phyloP scores from a whole-genome alignment of 805 yeast genomes.

The Pichia sporocuriosa region DNA sequence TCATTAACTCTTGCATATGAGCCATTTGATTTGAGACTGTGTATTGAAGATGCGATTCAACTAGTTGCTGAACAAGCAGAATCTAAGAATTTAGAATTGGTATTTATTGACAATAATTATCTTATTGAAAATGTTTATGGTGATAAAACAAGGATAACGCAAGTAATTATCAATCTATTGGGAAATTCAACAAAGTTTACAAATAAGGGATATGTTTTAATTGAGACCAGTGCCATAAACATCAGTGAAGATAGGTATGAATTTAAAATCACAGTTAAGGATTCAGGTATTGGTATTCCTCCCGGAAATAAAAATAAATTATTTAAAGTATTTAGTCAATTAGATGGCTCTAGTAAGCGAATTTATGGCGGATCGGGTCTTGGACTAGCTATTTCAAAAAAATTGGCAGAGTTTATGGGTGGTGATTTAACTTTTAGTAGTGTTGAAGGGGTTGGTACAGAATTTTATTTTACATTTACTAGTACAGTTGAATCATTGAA shows the following conservation, averaged over 20 bases:
- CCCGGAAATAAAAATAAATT: slow-evolving; percentile 34
- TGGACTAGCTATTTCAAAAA: slow-evolving; percentile 78
- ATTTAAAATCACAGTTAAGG: slow-evolving; percentile 35
- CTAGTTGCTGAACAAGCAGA: slow-evolving; percentile 43
- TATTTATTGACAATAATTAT: slow-evolving; percentile 36
- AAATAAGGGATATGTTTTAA: slow-evolving; percentile 34
- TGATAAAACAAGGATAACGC: slow-evolving; percentile 44
- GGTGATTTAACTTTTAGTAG: slow-evolving; percentile 39
- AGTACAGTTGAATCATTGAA: slow-evolving; percentile 21
- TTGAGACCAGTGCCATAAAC: slow-evolving; percentile 25
- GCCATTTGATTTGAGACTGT: slow-evolving; percentile 39
- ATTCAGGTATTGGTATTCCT: slow-evolving; percentile 51
- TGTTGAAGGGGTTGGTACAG: slow-evolving; percentile 40
- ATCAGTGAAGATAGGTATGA: slow-evolving; percentile 34
- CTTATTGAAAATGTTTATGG: slow-evolving; percentile 36
- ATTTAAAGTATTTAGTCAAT: slow-evolving; percentile 48
- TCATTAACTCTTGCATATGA: slow-evolving; percentile 38
- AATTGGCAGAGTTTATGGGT: slow-evolving; percentile 77
- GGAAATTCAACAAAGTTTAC: slow-evolving; percentile 53
- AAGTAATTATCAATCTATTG: slow-evolving; percentile 43
- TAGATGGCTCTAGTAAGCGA: slow-evolving; percentile 47
- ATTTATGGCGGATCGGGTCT: slow-evolving; percentile 56
- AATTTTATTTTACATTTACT: slow-evolving; percentile 34
- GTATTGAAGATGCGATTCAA: slow-evolving; percentile 43
- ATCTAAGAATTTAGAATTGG: slow-evolving; percentile 38